A percentile compares a stretch with the other conserved stretches of the same genome.
Evolutionary conservation across 2,329 filamentous ascomycete genomes (phyloP).

Genomic region (Aspergillus flavus): DNA sequence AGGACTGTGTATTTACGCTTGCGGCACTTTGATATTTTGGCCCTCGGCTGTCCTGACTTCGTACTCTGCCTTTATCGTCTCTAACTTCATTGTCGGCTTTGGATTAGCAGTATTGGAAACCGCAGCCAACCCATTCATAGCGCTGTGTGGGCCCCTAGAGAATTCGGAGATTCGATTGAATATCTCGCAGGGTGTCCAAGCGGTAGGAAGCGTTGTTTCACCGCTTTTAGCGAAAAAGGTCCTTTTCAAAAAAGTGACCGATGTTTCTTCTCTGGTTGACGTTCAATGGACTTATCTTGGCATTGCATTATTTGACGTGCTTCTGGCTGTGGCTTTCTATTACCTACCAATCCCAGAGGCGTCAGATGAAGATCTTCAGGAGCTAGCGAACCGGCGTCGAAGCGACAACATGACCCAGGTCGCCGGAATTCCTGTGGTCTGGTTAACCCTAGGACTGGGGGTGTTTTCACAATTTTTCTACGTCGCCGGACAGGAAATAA

Average conservation of each 20-base stretch:
- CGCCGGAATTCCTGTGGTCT: constrained; percentile 53
- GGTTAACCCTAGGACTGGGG: constrained; percentile 58
- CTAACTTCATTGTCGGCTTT: constrained; percentile 64
- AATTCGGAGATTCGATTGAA: constrained; percentile 64
- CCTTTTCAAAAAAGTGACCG: constrained; percentile 54
- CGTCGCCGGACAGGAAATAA: constrained; percentile 61
- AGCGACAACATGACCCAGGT: constrained; percentile 52
- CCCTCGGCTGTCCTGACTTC: constrained; percentile 65
- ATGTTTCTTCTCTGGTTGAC: constrained; percentile 58
- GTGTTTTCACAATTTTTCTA: constrained; percentile 62
- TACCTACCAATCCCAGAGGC: constrained; percentile 66
- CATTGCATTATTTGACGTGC: constrained; percentile 62
- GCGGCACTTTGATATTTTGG: constrained; percentile 65
- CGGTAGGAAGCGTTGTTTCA: constrained; percentile 61
- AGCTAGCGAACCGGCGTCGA: constrained; percentile 54
- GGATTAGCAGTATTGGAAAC: constrained; percentile 64
- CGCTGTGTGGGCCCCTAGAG: constrained; percentile 62
- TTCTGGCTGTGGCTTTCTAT: constrained; percentile 61
- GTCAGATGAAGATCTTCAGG: constrained; percentile 61
- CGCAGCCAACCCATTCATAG: constrained; percentile 64
- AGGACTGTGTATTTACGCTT: constrained; percentile 64
- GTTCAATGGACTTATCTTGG: constrained; percentile 68
- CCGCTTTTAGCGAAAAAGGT: constrained; percentile 62
- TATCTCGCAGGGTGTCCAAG: constrained; percentile 63
- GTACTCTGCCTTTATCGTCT: constrained; percentile 62